Conservation (phyloP, 805 yeast genomes). For the Candida xyloterini region DNA sequence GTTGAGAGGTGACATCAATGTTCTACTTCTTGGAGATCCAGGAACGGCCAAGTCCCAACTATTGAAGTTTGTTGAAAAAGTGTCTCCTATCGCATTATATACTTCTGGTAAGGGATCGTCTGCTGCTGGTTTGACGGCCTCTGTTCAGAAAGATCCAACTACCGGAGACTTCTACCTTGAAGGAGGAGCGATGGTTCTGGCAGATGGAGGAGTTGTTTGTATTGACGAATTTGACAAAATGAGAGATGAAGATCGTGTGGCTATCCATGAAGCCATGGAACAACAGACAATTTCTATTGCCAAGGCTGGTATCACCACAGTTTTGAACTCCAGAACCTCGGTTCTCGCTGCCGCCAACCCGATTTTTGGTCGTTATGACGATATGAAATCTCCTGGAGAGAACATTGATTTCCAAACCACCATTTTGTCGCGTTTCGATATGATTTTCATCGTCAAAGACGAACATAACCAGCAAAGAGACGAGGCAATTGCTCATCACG, state of each 20-base stretch:
- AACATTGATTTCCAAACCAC: slow-evolving; percentile 98
- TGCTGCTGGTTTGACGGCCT: slow-evolving; percentile 98
- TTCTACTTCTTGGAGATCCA: slow-evolving; percentile 91
- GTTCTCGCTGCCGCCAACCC: slow-evolving; percentile 99
- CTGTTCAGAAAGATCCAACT: slow-evolving; percentile 86
- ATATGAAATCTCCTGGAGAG: slow-evolving; percentile 94
- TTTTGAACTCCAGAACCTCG: slow-evolving; percentile 91
- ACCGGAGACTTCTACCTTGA: slow-evolving; percentile 92
- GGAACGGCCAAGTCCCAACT: slow-evolving; percentile 98
- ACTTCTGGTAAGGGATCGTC: slow-evolving; percentile 99
- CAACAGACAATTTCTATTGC: slow-evolving; percentile 99
- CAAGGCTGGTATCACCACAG: slow-evolving; percentile 97
- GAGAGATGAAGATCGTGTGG: slow-evolving; percentile 98
- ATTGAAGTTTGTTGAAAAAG: slow-evolving; percentile 91
- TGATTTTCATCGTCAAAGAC: slow-evolving; percentile 96
- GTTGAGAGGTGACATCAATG: slow-evolving; percentile 95
- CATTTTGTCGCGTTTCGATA: slow-evolving; percentile 93
- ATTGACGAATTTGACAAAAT: slow-evolving; percentile 98
- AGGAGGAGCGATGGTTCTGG: slow-evolving; percentile 99
- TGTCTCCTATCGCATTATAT: slow-evolving; percentile 90
- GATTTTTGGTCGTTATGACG: slow-evolving; percentile 93
- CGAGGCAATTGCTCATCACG: slow-evolving; percentile 88
- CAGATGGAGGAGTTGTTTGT: slow-evolving; percentile 99
- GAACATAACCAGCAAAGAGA: slow-evolving; percentile 87
- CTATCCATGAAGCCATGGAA: slow-evolving; percentile 99